Evolutionary conservation across 2,329 filamentous ascomycete species (phyloP), one percentile per base, ranked within the genome.

Genomic region (Onygenales sp.): DNA sequence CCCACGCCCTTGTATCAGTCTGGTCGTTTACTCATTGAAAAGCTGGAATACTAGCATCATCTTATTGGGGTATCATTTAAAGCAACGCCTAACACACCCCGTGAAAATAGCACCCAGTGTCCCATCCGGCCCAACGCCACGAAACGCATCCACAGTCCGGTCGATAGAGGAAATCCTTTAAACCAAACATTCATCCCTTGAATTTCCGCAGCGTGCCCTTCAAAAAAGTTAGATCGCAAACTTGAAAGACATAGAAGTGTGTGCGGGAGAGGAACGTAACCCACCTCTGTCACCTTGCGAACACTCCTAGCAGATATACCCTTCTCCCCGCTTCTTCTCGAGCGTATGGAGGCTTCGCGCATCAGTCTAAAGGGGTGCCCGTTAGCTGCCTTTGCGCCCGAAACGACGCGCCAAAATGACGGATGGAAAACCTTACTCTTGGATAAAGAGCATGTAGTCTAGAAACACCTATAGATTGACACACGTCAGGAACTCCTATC

Each of bases 391-490:
- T 27, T 27, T 27, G 21, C 21, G 21, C 21, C 21, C 21, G 21
- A 27, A 27, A 36, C 8, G 32, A 34, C 31, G 8, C 37, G 34
- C 45, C 39, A 13, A 27, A 21, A 9, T 31, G 11, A 39, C 10
- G 34, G 36, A 39, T n/a, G 37, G 13, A 34, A 32, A 13, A 67
- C 76, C 76, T 58, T 70, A 82, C 78, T 81, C 77, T 67, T 83
- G 77, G 64, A 95, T 85, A 61, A 95, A 94, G 1, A 93, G 76
- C 58, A 88, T 81, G 59, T 94, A 94, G 65, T 93, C 84, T 54
- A 95, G 77, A 63, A 88, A 94, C 57, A 94, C 85, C 88, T 93
- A 59, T 34, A 4, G 43, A n/a, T 32, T 51, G 46, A 50, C 17
- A 31, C n/a, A n/a, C 39, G 14, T 3, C 3, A 11, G 21, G 13